These are phyloP conservation scores for Nicotiana tomentosiformis DNA, from an alignment of 257 asterid species.

Conservation along the genomic window DNA sequence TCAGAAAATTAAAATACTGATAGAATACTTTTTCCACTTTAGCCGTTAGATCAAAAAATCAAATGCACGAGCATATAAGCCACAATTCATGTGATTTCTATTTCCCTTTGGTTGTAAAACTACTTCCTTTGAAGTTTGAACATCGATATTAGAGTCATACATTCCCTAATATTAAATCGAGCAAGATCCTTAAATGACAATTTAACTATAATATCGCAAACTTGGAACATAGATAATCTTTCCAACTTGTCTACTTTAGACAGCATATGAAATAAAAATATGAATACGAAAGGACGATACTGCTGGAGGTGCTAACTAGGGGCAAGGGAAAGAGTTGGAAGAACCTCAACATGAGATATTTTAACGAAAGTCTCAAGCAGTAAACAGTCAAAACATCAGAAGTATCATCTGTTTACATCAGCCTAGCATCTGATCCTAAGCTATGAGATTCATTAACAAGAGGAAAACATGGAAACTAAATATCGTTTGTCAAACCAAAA, in stretches of 20 bases:
- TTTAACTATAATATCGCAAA: neutral
- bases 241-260: neutral
- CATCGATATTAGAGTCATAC: neutral
- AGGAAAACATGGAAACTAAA: neutral
- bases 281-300: neutral
- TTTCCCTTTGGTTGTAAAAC: neutral
- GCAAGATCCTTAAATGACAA: neutral
- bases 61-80: neutral
- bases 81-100: neutral
- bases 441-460: neutral
- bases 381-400: neutral
- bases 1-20: neutral
- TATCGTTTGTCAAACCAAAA: neutral
- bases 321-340: neutral
- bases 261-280: neutral
- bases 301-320: neutral
- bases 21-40: neutral
- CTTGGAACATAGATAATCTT: neutral
- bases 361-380: neutral
- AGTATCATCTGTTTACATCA: neutral
- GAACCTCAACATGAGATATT: neutral
- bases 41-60: neutral
- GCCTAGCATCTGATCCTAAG: neutral
- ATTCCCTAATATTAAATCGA: neutral
- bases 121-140: neutral